These are phyloP conservation scores for Laguncularia racemosa DNA, from an alignment of 345 rosid species.

Conservation along the genomic window DNA sequence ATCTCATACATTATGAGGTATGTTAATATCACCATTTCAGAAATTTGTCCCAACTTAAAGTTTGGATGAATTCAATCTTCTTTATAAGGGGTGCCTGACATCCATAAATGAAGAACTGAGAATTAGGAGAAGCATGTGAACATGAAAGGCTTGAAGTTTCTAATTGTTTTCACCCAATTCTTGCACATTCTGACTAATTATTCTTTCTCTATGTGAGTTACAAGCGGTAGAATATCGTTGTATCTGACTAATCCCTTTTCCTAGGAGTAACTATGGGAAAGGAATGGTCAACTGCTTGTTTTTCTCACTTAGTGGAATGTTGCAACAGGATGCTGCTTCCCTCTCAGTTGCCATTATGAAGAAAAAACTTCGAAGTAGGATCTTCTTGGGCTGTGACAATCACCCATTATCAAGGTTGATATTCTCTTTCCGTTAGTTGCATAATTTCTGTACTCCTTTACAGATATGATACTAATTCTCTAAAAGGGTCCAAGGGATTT, in stretches of 20 bases:
- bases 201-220: too few relatives aligned
- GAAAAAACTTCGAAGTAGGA: conserved; percentile 52
- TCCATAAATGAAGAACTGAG: too few relatives aligned
- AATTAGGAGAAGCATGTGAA: too few relatives aligned
- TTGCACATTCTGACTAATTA: too few relatives aligned
- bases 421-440: background rate
- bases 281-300: background rate
- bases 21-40: background rate
- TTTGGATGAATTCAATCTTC: background rate
- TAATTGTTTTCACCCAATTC: too few relatives aligned
- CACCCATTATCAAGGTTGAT: conserved; percentile 84
- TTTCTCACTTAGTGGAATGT: conserved; percentile 4
- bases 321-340: conserved; percentile 86
- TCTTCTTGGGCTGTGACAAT: conserved; percentile 94
- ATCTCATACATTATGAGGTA: conserved; percentile 97
- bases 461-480: background rate
- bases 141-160: too few relatives aligned
- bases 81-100: background rate
- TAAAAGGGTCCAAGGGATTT: background rate
- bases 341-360: conserved; percentile 70
- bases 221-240: too few relatives aligned
- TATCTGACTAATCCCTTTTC: too few relatives aligned
- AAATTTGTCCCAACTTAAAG: background rate
- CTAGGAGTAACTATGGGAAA: too few relatives aligned
- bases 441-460: background rate